Percentiles rank a stretch among this genome's conserved stretches.
These are phyloP conservation scores for Starmerella stigmatis DNA, from an alignment of 805 yeast species.

Conservation along the genomic window DNA sequence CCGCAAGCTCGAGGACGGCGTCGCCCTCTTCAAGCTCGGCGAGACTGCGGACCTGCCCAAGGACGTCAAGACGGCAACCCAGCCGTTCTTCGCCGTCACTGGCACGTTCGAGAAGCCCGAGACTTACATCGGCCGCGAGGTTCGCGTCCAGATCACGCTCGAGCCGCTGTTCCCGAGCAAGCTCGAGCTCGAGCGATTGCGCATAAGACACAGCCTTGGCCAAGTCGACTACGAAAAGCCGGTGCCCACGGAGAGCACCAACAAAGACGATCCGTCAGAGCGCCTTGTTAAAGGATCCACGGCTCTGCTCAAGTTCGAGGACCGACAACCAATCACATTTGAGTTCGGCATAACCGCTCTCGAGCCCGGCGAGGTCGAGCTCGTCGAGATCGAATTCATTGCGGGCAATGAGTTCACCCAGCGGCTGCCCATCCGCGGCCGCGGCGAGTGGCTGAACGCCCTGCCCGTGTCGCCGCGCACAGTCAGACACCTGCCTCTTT, in stretches of 20 bases:
- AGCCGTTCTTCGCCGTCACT: conserved; percentile 12
- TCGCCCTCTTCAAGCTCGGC: conserved; percentile 15
- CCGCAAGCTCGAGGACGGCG: conserved; percentile 12
- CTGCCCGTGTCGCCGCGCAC: conserved; percentile 5
- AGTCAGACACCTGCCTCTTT: conserved; percentile 11
- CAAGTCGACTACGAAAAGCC: conserved; percentile 6
- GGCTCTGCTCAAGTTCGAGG: conserved; percentile 19
- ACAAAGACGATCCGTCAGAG: background rate
- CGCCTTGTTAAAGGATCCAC: conserved; percentile 7
- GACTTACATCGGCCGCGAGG: conserved; percentile 22
- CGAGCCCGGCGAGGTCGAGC: conserved; percentile 25
- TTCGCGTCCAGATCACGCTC: conserved; percentile 20
- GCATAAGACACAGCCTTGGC: conserved; percentile 16
- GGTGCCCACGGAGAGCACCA: background rate
- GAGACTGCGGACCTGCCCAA: background rate
- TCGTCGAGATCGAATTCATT: conserved; percentile 17
- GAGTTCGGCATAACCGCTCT: conserved; percentile 24
- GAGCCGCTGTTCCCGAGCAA: conserved; percentile 15
- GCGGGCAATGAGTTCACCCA: conserved; percentile 14
- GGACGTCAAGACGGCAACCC: background rate
- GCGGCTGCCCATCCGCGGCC: conserved; percentile 7
- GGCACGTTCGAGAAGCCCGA: conserved; percentile 17
- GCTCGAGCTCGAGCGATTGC: conserved; percentile 11
- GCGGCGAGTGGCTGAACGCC: conserved; percentile 10
- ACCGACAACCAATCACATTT: conserved; percentile 23